phyloP scores from a whole-genome alignment of 2,329 filamentous ascomycete genomes.

The Parafenestella ontariensis region DNA sequence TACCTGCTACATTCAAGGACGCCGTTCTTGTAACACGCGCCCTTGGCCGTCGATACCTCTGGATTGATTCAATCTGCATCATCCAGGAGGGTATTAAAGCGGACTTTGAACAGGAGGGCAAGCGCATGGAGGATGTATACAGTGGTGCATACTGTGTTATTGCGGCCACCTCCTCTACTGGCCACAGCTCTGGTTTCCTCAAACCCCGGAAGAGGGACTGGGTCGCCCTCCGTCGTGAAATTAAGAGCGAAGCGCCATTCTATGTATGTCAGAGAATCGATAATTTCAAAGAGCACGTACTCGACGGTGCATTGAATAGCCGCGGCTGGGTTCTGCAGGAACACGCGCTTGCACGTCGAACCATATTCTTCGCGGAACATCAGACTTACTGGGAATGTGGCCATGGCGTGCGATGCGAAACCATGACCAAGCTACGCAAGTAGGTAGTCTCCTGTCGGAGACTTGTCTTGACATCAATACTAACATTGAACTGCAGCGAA shows the following conservation, averaged over 20 bases:
- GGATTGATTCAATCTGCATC: slow-evolving; percentile 40
- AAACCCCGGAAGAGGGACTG: slow-evolving; percentile 2
- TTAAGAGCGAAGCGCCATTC: neutral
- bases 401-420: slow-evolving; percentile 26
- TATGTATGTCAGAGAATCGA: slow-evolving; percentile 31
- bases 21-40: slow-evolving; percentile 24
- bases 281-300: slow-evolving; percentile 29
- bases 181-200: slow-evolving; percentile 21
- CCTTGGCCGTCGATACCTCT: slow-evolving; percentile 26
- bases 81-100: slow-evolving; percentile 29
- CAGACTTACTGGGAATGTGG: slow-evolving; percentile 41
- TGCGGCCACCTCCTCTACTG: slow-evolving; percentile 22
- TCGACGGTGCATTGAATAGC: slow-evolving; percentile 18
- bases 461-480: neutral
- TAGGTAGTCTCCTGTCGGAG: slow-evolving; percentile 8
- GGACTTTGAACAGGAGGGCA: slow-evolving; percentile 29
- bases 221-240: neutral
- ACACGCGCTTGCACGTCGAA: slow-evolving; percentile 32
- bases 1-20: slow-evolving; percentile 29
- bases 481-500: slow-evolving; percentile 13
- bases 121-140: slow-evolving; percentile 32
- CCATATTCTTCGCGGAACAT: slow-evolving; percentile 31
- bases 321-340: slow-evolving; percentile 40
- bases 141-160: slow-evolving; percentile 31
- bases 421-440: slow-evolving; percentile 20